These are phyloP conservation scores for Luffa aegyptiaca DNA, from an alignment of 306 rosid species.

Conservation along the genomic window DNA sequence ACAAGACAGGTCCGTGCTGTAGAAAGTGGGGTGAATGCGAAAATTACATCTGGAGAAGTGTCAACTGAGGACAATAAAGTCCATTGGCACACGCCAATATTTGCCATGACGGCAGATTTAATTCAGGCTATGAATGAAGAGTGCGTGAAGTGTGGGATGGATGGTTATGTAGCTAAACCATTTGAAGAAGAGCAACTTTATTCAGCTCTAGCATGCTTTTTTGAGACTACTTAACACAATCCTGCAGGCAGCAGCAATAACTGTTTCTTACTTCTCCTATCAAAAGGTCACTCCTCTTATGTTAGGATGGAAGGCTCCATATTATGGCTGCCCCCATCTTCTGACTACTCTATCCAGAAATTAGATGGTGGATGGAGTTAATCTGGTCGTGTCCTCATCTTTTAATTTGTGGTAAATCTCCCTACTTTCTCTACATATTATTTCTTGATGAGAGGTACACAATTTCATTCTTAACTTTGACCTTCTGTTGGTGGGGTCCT, in stretches of 20 bases:
- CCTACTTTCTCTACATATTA: not conserved
- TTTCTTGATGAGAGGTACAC: not conserved
- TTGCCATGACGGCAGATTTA: conserved; percentile 94
- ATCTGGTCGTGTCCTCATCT: conserved; percentile 3
- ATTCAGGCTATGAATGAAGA: conserved; percentile 64
- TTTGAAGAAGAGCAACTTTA: conserved; percentile 82
- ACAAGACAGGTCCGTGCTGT: conserved; percentile 54
- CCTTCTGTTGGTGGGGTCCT: not conserved
- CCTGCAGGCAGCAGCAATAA: conserved; percentile 8
- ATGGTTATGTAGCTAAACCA: conserved; percentile 81
- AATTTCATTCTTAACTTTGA: not conserved
- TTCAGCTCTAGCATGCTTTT: conserved; percentile 44
- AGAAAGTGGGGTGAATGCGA: conserved; percentile 47
- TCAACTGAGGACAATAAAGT: conserved; percentile 35
- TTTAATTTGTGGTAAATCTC: not conserved
- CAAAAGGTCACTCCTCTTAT: not conserved
- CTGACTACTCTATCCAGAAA: conserved; percentile 3
- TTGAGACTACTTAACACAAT: conserved; percentile 28
- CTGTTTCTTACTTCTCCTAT: not conserved
- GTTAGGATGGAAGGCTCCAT: not conserved
- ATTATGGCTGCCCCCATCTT: conserved; percentile 6
- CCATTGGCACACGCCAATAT: conserved; percentile 74
- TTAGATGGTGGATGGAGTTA: conserved; percentile 17
- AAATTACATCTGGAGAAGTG: conserved; percentile 48
- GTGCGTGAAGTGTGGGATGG: conserved; percentile 86